phyloP scores from a whole-genome alignment of 75 land plant species.

The Sequoia sempervirens region DNA sequence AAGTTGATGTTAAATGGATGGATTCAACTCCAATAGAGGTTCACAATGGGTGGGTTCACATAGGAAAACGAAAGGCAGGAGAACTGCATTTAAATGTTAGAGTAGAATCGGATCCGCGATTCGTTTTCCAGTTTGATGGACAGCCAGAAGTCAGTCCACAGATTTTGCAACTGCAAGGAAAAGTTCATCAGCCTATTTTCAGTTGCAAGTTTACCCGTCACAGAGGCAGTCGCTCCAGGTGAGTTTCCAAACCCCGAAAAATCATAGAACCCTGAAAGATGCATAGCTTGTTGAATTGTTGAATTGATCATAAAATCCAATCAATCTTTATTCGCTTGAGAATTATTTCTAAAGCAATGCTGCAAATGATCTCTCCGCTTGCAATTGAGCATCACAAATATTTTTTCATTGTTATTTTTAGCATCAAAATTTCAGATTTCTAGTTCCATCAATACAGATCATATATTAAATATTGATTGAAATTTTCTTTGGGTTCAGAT shows the following conservation, averaged over 20 bases:
- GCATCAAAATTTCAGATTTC: background rate
- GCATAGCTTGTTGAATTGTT: background rate
- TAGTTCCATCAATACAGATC: background rate
- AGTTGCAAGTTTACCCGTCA: slow-evolving; percentile 84
- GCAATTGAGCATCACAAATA: too few species aligned
- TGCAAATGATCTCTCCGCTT: background rate
- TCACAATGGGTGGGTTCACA: slow-evolving; percentile 33
- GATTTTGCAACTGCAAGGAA: slow-evolving; percentile 72
- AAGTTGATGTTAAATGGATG: slow-evolving; percentile 5
- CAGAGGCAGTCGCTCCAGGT: slow-evolving; percentile 40
- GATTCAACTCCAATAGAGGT: slow-evolving; percentile 6
- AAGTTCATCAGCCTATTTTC: slow-evolving; percentile 78
- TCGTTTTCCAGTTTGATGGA: slow-evolving; percentile 88
- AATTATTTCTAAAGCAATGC: background rate
- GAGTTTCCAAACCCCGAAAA: slow-evolving; percentile 3
- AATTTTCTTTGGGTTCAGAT: background rate
- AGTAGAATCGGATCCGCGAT: slow-evolving; percentile 88
- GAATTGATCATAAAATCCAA: background rate
- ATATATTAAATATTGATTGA: background rate
- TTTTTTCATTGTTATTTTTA: too few species aligned
- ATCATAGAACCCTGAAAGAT: background rate
- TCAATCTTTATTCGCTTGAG: background rate
- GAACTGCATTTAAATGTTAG: slow-evolving; percentile 63
- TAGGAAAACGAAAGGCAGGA: slow-evolving; percentile 16
- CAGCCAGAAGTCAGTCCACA: slow-evolving; percentile 88